Evolutionary conservation across 2,329 filamentous ascomycete genomes (phyloP).

Genomic region (Colletotrichum echinochloae): DNA sequence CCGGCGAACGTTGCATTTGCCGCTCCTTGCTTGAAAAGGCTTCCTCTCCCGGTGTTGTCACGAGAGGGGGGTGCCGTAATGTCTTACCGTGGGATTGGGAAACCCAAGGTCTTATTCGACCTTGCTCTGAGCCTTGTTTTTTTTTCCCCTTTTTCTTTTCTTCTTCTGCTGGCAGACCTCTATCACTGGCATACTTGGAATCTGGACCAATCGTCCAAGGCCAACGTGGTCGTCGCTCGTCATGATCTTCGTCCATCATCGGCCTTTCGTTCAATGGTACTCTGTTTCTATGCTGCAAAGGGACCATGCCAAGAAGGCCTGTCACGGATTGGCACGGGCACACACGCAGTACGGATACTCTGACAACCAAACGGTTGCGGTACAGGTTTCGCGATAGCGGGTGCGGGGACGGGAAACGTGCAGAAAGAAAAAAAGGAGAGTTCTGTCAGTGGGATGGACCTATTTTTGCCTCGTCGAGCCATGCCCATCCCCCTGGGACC

Average conservation of each 20-base stretch:
- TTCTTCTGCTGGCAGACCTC: neutral
- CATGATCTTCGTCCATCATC: slow-evolving; percentile 10
- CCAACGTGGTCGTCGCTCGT: neutral
- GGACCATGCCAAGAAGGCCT: slow-evolving; percentile 11
- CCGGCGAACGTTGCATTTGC: slow-evolving; percentile 19
- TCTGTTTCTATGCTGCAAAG: neutral
- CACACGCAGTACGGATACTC: no score
- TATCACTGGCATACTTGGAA: neutral
- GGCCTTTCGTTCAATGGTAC: neutral
- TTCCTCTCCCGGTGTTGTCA: slow-evolving; percentile 20
- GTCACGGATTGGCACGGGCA: neutral
- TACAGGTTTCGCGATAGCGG: neutral
- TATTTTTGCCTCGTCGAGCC: neutral
- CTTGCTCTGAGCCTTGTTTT: no score
- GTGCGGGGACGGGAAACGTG: no score
- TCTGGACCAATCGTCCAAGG: slow-evolving; percentile 13
- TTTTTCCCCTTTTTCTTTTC: no score
- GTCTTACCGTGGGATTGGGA: slow-evolving; percentile 21
- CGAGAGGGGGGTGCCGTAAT: slow-evolving; percentile 30
- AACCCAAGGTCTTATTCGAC: neutral
- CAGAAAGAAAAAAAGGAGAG: neutral
- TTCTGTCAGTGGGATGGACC: neutral
- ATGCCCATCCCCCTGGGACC: neutral
- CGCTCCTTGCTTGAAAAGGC: neutral
- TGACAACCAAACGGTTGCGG: neutral